A percentile compares a stretch with the other conserved stretches of the same genome.
Evolutionary conservation across 1,284 basidiomycete species (phyloP).

Genomic region (Puccinia novopanici): DNA sequence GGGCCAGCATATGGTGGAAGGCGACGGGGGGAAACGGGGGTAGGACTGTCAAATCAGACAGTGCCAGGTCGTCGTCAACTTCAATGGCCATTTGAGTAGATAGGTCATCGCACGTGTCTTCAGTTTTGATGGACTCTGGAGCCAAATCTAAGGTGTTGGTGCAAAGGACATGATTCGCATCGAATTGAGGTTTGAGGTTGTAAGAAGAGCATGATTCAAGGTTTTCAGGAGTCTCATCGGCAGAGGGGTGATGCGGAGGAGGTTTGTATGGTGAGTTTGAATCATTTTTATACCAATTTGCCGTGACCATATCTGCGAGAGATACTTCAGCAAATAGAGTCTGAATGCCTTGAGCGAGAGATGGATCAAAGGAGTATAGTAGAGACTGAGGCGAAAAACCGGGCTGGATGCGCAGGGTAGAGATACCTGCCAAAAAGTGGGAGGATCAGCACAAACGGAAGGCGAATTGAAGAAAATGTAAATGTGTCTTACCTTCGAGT

Average conservation of each 20-base stretch:
- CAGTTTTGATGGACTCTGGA: background rate
- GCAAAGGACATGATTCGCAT: background rate
- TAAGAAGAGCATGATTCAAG: constrained; percentile 1
- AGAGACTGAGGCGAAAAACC: constrained; percentile 17
- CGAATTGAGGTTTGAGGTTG: background rate
- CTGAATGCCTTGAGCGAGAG: constrained; percentile 15
- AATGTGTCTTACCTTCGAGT: constrained; percentile 18
- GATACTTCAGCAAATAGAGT: constrained; percentile 20
- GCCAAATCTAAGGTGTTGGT: background rate
- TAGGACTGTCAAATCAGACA: constrained; percentile 1
- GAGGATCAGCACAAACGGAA: background rate
- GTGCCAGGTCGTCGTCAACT: constrained; percentile 20
- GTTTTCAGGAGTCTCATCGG: background rate
- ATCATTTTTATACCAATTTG: constrained; percentile 9
- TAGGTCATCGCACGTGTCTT: background rate
- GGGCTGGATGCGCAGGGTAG: constrained; percentile 25
- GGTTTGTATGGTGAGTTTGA: background rate
- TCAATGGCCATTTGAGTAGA: constrained; percentile 13
- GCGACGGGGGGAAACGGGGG: background rate
- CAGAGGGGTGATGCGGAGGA: background rate
- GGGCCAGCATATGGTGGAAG: constrained; percentile 10
- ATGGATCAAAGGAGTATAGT: constrained; percentile 18
- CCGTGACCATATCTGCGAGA: constrained; percentile 14
- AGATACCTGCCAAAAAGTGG: constrained; percentile 10
- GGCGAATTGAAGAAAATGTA: background rate